Base-by-base conservation (phyloP, 148 eudicot species). In the Polygonum aviculare region DNA sequence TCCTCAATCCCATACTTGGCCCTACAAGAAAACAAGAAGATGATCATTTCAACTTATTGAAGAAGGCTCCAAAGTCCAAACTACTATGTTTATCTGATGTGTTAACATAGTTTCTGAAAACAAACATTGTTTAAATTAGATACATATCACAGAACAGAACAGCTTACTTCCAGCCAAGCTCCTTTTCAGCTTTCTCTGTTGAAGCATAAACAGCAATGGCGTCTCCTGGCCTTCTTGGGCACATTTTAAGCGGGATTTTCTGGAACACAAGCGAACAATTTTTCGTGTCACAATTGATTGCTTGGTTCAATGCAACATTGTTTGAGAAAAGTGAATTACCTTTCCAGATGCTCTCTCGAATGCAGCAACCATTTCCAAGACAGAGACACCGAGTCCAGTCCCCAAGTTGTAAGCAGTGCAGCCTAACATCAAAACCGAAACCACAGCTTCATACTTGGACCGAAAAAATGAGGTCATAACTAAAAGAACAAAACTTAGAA, bases 81-180 rank as follows among this genome's bases (percentile, higher is more conserved):
- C 47, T 44, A 44, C 59, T 52, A 15, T 52, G 21, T 52, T 18
- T 10, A 39, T 39, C 2, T 39, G 41, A 1, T 39, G 41, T 4
- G 1, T 49, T 49, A 11, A 49, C 3, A 49, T 14, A 50, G 54
- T 12, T 12, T 50, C 18, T 50, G 18, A 15, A 50, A 12, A 12
- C 14, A 41, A 41, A 41, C 45, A 41, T 41, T 41, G 45, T 40
- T 0, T 3, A 8, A 40, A 40, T 3, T 40, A 8, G 44, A 40
- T 40, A 40, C 44, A 40, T 0, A n/a, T n/a, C n/a, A n/a, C n/a
- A n/a, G n/a, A 49, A 49, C 14, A 18, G 18, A 54, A 57, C 18
- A 57, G 77, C 97, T 87, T 85, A 94, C 98, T 85, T 90, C 98
- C 98, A 91, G 40, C 91, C 87, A 41, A 94, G 97, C 81, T 91